phyloP scores from a whole-genome alignment of 2,329 filamentous ascomycete genomes.

The Fusarium sp. region DNA sequence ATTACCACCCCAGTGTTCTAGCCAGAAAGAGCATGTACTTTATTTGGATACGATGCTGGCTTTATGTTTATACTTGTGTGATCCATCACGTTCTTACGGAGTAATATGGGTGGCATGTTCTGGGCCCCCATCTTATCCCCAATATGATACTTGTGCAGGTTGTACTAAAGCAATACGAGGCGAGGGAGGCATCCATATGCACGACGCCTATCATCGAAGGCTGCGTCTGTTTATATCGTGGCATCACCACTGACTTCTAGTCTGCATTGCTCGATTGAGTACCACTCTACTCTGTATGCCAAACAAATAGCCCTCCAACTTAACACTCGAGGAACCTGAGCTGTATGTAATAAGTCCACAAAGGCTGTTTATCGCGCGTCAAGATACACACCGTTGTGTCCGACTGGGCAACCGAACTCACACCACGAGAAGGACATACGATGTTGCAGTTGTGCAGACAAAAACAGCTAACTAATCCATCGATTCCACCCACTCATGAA shows the following conservation, averaged over 20 bases:
- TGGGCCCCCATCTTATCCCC: not conserved
- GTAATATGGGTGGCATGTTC: constrained; percentile 3
- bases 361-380: not conserved
- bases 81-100: constrained; percentile 8
- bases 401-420: constrained; percentile 12
- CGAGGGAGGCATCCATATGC: not conserved
- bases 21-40: constrained; percentile 3
- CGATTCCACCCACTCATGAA: not conserved
- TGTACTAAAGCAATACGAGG: constrained; percentile 1
- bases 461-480: not conserved
- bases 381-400: not conserved
- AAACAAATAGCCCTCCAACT: not conserved
- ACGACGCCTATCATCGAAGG: not conserved
- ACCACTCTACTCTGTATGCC: not conserved
- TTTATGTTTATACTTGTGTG: not conserved
- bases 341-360: not conserved
- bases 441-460: not conserved
- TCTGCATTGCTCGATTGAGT: not conserved
- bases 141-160: not conserved
- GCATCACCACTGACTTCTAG: not conserved
- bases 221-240: not conserved
- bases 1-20: not conserved
- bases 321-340: not conserved
- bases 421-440: not conserved
- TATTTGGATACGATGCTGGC: constrained; percentile 25